Percentiles rank a stretch among this genome's conserved stretches.
These are phyloP conservation scores for Colletotrichum sp. DNA, from an alignment of 2,329 filamentous ascomycete genomes.

Conservation along the genomic window DNA sequence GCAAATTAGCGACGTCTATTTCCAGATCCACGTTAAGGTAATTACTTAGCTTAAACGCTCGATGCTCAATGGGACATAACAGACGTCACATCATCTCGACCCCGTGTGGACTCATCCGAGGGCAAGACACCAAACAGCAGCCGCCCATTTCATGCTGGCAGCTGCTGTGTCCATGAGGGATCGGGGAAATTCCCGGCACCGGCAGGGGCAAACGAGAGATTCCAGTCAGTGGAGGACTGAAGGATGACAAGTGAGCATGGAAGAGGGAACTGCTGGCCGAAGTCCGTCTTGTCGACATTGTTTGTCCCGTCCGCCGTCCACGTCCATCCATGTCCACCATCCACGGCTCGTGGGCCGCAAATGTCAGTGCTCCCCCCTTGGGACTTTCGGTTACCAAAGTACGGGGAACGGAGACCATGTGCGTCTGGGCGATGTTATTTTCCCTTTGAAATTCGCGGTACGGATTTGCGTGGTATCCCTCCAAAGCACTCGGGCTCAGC, in stretches of 20 bases:
- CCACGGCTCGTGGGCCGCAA: neutral
- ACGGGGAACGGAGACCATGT: neutral
- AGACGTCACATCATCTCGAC: conserved; percentile 15
- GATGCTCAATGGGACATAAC: neutral
- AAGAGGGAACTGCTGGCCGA: neutral
- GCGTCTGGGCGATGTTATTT: neutral
- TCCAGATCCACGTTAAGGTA: neutral
- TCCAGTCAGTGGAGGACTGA: neutral
- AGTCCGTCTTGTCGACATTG: neutral
- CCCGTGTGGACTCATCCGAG: neutral
- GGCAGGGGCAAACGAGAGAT: neutral
- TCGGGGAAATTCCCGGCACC: neutral
- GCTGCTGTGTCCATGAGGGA: neutral
- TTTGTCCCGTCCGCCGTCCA: neutral
- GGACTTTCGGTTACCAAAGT: neutral
- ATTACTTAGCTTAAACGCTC: neutral
- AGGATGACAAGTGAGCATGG: neutral
- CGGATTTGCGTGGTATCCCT: neutral
- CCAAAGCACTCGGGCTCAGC: neutral
- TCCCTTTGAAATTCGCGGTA: neutral
- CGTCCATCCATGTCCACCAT: neutral
- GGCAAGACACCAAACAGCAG: neutral
- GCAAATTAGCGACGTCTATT: conserved; percentile 3
- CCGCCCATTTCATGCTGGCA: neutral
- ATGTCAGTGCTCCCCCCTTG: neutral